Conservation (phyloP, 345 rosid species). For the Arabis hirsuta region DNA sequence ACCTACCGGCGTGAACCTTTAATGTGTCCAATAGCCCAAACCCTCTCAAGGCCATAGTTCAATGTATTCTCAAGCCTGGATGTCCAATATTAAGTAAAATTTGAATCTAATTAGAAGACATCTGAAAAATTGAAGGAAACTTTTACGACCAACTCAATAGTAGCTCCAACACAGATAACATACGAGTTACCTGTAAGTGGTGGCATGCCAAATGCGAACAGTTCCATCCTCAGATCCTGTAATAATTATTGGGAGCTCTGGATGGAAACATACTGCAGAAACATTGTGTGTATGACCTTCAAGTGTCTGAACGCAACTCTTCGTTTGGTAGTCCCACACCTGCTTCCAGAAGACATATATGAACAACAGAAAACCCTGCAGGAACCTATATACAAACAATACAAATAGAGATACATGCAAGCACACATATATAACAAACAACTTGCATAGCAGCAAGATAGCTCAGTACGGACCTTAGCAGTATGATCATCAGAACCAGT, state of each 20-base stretch:
- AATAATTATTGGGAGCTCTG: constrained; percentile 79
- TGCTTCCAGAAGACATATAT: constrained; percentile 44
- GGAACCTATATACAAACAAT: constrained; percentile 23
- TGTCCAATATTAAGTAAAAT: constrained; percentile 28
- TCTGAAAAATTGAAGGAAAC: constrained; percentile 14
- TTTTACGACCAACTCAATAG: background rate
- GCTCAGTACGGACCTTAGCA: constrained; percentile 69
- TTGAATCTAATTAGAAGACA: background rate
- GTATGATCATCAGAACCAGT: constrained; percentile 93
- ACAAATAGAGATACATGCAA: constrained; percentile 28
- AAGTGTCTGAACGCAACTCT: constrained; percentile 75
- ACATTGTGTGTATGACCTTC: constrained; percentile 93
- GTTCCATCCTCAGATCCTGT: constrained; percentile 93
- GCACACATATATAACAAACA: constrained; percentile 16
- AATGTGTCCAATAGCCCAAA: constrained; percentile 74
- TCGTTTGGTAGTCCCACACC: constrained; percentile 92
- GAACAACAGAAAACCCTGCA: constrained; percentile 30
- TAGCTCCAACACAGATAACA: constrained; percentile 18
- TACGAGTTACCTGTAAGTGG: constrained; percentile 69
- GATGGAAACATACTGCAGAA: constrained; percentile 80
- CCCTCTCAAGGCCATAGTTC: constrained; percentile 84
- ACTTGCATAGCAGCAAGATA: constrained; percentile 26
- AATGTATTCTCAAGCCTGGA: constrained; percentile 67
- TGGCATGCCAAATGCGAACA: constrained; percentile 79
- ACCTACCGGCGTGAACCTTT: constrained; percentile 80